These are phyloP conservation scores for Arachnomyces sp. DNA, from an alignment of 2,329 filamentous ascomycete genomes.

Conservation along the genomic window DNA sequence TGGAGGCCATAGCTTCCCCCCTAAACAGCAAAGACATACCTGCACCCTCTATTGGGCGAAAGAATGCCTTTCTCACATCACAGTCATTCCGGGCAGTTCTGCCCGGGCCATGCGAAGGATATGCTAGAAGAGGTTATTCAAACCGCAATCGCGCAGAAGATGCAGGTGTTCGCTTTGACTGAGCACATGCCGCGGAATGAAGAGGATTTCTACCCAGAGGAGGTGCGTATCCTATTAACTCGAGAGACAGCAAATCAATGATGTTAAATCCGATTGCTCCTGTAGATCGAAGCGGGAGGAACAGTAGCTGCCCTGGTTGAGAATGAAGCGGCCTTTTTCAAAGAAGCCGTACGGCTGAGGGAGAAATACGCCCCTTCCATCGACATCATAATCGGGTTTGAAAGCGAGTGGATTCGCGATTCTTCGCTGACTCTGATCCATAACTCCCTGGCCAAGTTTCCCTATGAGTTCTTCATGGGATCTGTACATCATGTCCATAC, in stretches of 20 bases:
- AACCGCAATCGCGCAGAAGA: slow-evolving; percentile 67
- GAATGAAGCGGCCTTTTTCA: slow-evolving; percentile 56
- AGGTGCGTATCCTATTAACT: slow-evolving; percentile 43
- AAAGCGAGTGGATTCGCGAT: slow-evolving; percentile 83
- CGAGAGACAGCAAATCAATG: slow-evolving; percentile 1
- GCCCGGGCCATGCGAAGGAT: slow-evolving; percentile 77
- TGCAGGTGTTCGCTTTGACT: slow-evolving; percentile 77
- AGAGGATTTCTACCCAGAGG: slow-evolving; percentile 84
- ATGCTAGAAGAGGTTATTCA: slow-evolving; percentile 75
- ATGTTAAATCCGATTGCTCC: slow-evolving; percentile 1
- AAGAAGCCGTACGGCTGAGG: slow-evolving; percentile 66
- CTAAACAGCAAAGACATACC: neutral
- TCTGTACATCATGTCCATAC: slow-evolving; percentile 84
- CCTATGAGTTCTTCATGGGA: slow-evolving; percentile 83
- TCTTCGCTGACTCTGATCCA: slow-evolving; percentile 54
- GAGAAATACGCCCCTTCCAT: slow-evolving; percentile 62
- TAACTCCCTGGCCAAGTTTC: slow-evolving; percentile 49
- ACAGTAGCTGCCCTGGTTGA: slow-evolving; percentile 33
- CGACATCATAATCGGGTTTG: slow-evolving; percentile 78
- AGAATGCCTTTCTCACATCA: slow-evolving; percentile 95
- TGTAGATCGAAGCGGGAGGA: slow-evolving; percentile 24
- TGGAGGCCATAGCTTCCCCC: neutral
- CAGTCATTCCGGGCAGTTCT: slow-evolving; percentile 96
- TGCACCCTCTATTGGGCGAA: neutral
- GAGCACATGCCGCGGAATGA: slow-evolving; percentile 87